phyloP scores from a whole-genome alignment of 2,329 filamentous ascomycete genomes.

The Colletotrichum simmondsii region DNA sequence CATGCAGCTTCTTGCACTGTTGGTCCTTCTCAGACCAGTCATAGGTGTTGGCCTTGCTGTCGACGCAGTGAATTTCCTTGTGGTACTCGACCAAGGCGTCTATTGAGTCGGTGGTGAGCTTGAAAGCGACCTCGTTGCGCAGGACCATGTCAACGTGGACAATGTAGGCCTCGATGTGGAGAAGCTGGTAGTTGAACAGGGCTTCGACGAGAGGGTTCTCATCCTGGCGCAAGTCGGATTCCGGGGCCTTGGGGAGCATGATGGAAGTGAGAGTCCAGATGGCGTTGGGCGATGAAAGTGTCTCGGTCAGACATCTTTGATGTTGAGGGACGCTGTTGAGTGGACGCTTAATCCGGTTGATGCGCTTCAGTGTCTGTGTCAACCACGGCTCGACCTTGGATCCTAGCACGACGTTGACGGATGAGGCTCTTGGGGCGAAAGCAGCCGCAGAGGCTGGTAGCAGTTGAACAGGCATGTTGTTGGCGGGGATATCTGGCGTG shows the following conservation, averaged over 20 bases:
- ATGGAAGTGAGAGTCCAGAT: constrained; percentile 95
- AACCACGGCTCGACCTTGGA: constrained; percentile 96
- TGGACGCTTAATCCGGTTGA: constrained; percentile 95
- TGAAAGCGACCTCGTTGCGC: constrained; percentile 97
- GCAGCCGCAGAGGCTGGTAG: constrained; percentile 95
- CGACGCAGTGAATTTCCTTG: constrained; percentile 92
- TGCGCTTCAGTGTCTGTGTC: constrained; percentile 94
- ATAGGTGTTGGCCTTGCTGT: constrained; percentile 89
- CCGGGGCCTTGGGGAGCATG: constrained; percentile 91
- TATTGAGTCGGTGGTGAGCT: constrained; percentile 95
- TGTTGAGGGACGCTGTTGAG: constrained; percentile 97
- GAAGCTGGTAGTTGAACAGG: constrained; percentile 90
- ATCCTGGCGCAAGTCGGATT: constrained; percentile 85
- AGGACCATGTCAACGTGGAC: constrained; percentile 99
- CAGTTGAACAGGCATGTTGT: constrained; percentile 90
- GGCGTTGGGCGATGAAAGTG: constrained; percentile 86
- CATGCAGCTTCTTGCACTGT: constrained; percentile 96
- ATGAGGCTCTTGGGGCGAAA: constrained; percentile 89
- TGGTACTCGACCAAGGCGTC: constrained; percentile 94
- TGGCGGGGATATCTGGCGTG: constrained; percentile 30
- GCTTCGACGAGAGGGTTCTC: constrained; percentile 85
- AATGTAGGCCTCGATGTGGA: constrained; percentile 96
- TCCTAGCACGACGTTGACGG: constrained; percentile 93
- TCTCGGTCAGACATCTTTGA: constrained; percentile 94
- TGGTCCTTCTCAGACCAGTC: constrained; percentile 97